Evolutionary conservation across 2,329 filamentous ascomycete genomes (phyloP), one percentile per base, ranked within the genome.

Genomic region (Metarhizium robertsii): DNA sequence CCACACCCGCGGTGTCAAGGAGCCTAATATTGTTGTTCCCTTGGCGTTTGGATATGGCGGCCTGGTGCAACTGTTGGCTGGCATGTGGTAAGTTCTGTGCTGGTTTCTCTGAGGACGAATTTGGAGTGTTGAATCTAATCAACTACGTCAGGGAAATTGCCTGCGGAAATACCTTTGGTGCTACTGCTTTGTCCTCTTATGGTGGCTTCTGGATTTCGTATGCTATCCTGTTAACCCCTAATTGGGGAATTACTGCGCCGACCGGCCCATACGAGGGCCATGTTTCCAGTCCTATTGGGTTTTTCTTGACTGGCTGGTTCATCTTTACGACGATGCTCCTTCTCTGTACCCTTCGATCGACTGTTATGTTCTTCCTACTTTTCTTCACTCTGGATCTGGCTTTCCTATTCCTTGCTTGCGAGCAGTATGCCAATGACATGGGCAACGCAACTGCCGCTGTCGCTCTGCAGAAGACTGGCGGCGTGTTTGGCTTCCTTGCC

Each of bases 101-200:
- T 32, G 10, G 10, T 10, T 4, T 29, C 11, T 6, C 30, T 11
- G 8, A n/a, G 2, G 20, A 30, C 20, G 20, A 6, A n/a, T 30
- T 30, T 14, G 10, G 8, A 4, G 13, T 40, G n/a, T 16, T 20
- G 30, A n/a, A 8, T 25, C 59, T 63, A 32, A 63, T 38, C 6
- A 5, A n/a, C 34, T 47, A 3, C 5, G 32, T 11, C 53, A 90
- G 87, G 87, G 88, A 92, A 75, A 89, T 92, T 82, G 87, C 88
- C 40, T 79, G 89, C n/a, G 88, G 88, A 56, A 92, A 92, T 77
- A 92, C 89, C 11, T 92, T 92, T 61, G 88, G 88, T 77, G 88
- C 87, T 53, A 92, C 88, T 29, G 87, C 88, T 20, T 74, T 92
- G 56, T 88, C 87, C 10, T 92, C 88, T 0, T 92, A 89, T 66